Percentiles rank a stretch among this genome's conserved stretches.
These are phyloP conservation scores for Ambrosiella beaveri DNA, from an alignment of 2,329 filamentous ascomycete species.

Conservation along the genomic window DNA sequence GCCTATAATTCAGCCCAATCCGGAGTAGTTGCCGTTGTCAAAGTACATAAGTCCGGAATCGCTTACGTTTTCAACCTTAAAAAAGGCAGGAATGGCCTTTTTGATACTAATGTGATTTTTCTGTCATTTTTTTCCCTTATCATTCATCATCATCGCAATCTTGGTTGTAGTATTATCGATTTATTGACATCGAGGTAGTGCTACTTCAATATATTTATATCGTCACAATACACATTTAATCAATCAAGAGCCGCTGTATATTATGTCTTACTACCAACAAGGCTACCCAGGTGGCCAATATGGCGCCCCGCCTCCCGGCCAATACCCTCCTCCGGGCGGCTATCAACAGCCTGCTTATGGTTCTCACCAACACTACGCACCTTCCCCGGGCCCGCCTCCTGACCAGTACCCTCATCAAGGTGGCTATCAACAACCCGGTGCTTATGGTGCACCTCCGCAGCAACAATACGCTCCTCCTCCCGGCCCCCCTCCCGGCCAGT, in stretches of 20 bases:
- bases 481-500: conserved; percentile 17
- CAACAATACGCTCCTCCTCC: conserved; percentile 18
- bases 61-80: too few species aligned
- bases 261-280: conserved; percentile 13
- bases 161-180: too few species aligned
- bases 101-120: too few species aligned
- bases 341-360: conserved; percentile 24
- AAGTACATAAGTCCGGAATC: too few species aligned
- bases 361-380: conserved; percentile 13
- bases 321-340: conserved; percentile 18
- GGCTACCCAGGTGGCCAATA: conserved; percentile 18
- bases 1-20: too few species aligned
- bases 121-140: too few species aligned
- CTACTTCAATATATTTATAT: too few species aligned
- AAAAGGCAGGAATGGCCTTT: too few species aligned
- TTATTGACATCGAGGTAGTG: too few species aligned
- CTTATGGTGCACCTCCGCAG: conserved; percentile 5
- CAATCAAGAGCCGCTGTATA: not conserved
- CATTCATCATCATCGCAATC: too few species aligned
- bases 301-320: conserved; percentile 17
- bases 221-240: not conserved
- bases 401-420: conserved; percentile 10
- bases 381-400: conserved; percentile 7
- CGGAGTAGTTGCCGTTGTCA: too few species aligned
- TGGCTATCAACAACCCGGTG: conserved; percentile 3